Percentiles rank a stretch among this genome's conserved stretches.
These are phyloP conservation scores for Cytospora leucostoma DNA, from an alignment of 2,329 filamentous ascomycete species.

Conservation along the genomic window DNA sequence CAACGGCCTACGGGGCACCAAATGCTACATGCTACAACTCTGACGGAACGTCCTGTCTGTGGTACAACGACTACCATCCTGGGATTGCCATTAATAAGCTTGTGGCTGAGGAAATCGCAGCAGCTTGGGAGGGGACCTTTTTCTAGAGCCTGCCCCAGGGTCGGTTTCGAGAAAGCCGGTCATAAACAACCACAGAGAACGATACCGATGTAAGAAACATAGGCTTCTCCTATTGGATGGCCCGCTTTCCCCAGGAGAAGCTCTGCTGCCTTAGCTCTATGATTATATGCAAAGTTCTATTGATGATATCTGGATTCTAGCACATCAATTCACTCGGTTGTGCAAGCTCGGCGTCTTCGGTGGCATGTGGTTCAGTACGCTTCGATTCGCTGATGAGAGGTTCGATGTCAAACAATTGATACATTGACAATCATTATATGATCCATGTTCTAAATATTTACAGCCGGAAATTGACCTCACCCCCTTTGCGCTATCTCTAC, in stretches of 20 bases:
- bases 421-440: conserved; percentile 6
- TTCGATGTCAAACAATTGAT: not conserved
- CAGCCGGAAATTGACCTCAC: not conserved
- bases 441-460: conserved; percentile 11
- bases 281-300: too few relatives aligned
- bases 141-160: conserved; percentile 29
- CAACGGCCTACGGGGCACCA: conserved; percentile 43
- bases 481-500: not conserved
- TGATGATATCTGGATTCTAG: too few relatives aligned
- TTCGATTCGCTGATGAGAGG: too few relatives aligned
- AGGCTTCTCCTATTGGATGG: too few relatives aligned
- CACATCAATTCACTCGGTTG: too few relatives aligned
- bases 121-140: conserved; percentile 35
- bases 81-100: conserved; percentile 43
- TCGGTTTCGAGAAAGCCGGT: not conserved
- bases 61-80: conserved; percentile 49
- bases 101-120: conserved; percentile 42
- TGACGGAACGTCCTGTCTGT: conserved; percentile 47
- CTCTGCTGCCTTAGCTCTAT: too few relatives aligned
- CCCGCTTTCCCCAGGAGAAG: too few relatives aligned
- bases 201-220: too few relatives aligned
- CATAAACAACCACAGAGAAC: too few relatives aligned
- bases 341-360: too few relatives aligned
- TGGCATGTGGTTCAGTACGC: too few relatives aligned
- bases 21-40: conserved; percentile 45